Evolutionary conservation across 768 basidiomycete genomes (phyloP).

Genomic region (Lenzites betulinus): DNA sequence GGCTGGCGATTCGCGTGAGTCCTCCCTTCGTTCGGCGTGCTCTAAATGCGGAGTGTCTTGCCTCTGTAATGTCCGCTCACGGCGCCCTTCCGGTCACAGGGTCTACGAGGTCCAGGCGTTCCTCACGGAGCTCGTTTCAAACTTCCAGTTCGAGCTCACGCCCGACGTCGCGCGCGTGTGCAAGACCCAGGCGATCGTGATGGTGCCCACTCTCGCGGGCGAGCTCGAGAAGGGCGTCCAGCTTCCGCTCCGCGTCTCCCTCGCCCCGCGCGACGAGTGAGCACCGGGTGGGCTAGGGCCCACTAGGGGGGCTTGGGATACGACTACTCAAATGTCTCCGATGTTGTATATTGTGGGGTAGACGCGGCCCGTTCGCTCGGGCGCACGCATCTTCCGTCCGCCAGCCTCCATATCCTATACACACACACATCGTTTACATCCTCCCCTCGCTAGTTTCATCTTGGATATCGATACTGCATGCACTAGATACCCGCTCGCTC

Average conservation of each 20-base stretch:
- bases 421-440: too few species aligned
- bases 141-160: slow-evolving; percentile 51
- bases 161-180: slow-evolving; percentile 31
- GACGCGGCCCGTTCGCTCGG: too few species aligned
- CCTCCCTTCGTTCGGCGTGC: too few species aligned
- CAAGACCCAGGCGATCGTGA: slow-evolving; percentile 33
- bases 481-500: too few species aligned
- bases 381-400: too few species aligned
- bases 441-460: too few species aligned
- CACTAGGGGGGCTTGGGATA: too few species aligned
- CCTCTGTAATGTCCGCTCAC: slow-evolving; percentile 8
- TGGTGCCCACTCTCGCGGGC: slow-evolving; percentile 40
- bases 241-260: slow-evolving; percentile 33
- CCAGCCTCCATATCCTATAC: too few species aligned
- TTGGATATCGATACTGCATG: too few species aligned
- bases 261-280: slow-evolving; percentile 22
- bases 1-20: slow-evolving; percentile 30
- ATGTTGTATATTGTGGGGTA: too few species aligned
- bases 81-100: slow-evolving; percentile 3
- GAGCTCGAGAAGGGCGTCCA: slow-evolving; percentile 35
- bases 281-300: background rate
- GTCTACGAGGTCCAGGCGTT: slow-evolving; percentile 56
- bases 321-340: too few species aligned
- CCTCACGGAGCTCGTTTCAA: slow-evolving; percentile 53
- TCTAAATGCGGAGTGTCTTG: too few species aligned